Conservation (phyloP, 78 protist species). For the slime mould (Dictyostelium discoideum) region DNA sequence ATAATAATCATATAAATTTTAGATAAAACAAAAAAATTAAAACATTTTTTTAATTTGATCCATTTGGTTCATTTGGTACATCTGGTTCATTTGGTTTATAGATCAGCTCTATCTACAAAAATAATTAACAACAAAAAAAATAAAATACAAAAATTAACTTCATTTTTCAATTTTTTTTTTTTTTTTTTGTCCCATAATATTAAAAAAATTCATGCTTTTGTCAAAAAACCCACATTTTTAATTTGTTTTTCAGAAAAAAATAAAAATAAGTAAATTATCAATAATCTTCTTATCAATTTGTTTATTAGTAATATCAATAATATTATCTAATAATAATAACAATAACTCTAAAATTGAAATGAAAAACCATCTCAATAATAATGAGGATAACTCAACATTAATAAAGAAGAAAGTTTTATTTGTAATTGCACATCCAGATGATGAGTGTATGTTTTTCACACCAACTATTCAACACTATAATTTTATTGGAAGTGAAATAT, state of each 20-base stretch:
- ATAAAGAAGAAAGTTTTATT: slow-evolving; percentile 18
- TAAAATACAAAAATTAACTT: too few relatives aligned
- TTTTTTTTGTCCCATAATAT: too few relatives aligned
- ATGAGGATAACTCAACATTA: background rate
- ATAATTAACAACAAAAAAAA: too few relatives aligned
- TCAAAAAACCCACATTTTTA: too few relatives aligned
- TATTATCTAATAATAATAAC: background rate
- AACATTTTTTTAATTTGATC: too few relatives aligned
- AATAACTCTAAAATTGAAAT: background rate
- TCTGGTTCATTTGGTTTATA: too few relatives aligned
- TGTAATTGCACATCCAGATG: slow-evolving; percentile 95
- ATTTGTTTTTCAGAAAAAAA: background rate
- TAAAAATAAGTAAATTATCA: background rate
- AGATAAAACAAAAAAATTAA: too few relatives aligned
- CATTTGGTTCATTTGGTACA: too few relatives aligned
- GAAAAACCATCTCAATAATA: background rate
- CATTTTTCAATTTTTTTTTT: background rate
- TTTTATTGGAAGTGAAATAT: background rate
- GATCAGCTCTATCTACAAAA: too few relatives aligned
- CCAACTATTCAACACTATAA: slow-evolving; percentile 66
- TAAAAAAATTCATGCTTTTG: too few relatives aligned
- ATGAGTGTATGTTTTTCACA: slow-evolving; percentile 93
- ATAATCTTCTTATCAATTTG: background rate
- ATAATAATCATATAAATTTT: too few relatives aligned
- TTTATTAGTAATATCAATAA: background rate